Base-by-base conservation (phyloP, 192 early-diverging fungal species). In the Neocallimastix lanati region DNA sequence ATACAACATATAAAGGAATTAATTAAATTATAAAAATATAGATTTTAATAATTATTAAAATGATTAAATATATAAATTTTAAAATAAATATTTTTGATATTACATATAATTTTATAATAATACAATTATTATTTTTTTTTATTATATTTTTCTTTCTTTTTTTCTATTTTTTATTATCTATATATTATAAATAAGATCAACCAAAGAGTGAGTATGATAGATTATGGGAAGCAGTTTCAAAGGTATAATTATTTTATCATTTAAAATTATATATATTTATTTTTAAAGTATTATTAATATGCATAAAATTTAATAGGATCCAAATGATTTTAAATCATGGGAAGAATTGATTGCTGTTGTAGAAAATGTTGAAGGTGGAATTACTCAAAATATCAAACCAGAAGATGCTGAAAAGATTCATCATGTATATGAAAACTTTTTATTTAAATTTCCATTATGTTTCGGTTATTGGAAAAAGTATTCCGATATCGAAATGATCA, bases 381-480 rank as follows among this genome's bases (percentile, higher is more conserved):
- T 90, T 50, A 86, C 82, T 2, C 81, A 85, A 16, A 82, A 86
- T 28, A 85, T 90, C 0, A 83, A 88, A 13, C 79, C 81, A 13
- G 86, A 83, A 21, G 90, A 87, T 77, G 81, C 85, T 18, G 33
- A 81, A 29, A 88, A 86, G 77, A 82, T 92, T 28, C 81, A 88
- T 18, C 80, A 79, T 13, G 88, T 90, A 6, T 93, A 91, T 77
- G 91, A 93, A 82, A 82, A 85, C 58, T 92, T 93, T 76, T 81
- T 93, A 79, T 83, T 81, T 18, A 89, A 91, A 81, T 93, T 93
- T 79, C 92, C 92, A 14, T 84, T 93, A 27, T 92, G 92, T 82
- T 93, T 93, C 82, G 91, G 91, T 30, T 93, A 93, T 81, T 93
- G 92, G 92, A 92, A 91, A 79, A 93, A 93, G 82, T 93, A 92